Base-by-base conservation (phyloP, 345 rosid genomes). In the Eutrema yunnanense region DNA sequence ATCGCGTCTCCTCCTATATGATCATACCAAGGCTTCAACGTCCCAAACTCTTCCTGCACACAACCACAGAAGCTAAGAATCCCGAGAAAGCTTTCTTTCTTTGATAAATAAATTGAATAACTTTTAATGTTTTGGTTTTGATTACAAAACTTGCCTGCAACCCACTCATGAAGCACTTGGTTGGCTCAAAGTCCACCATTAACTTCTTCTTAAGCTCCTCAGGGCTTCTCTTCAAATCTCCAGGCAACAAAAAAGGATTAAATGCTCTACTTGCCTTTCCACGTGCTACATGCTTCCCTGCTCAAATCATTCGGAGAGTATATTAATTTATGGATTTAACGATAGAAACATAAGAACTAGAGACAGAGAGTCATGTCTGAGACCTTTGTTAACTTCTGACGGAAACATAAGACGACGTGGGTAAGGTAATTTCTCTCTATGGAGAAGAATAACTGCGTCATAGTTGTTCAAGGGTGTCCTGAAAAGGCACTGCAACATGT, bases 371-470 rank as follows among this genome's bases (percentile, higher is more conserved):
- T 64, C 43, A 48, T 27, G 52, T 46, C 12, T 47, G 46, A 62
- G 80, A 94, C 97, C 98, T 84, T 81, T 86, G 77, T 81, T 81
- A 52, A 86, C 59, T 69, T 84, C 85, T 12, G 96, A 89, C 5
- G 85, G 88, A 84, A 91, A 94, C 72, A 94, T 83, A 69, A 89
- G 92, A 57, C 82, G 90, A 53, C 66, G 82, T 13, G 97, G 97
- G 64, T 81, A 86, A 64, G 97, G 82, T 75, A 94, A 78, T 73
- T 59, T 86, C 47, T 89, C 87, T 71, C 87, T 82, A 34, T 94
- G 97, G 70, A 94, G 92, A 82, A 91, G 91, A 70, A 94, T 69
- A 62, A 94, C 90, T 14, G 95, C 96, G 74, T 94, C 91, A 67
- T 89, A 91, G 81, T 91, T 92, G 86, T 78, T 82, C 81, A 91